phyloP scores from a whole-genome alignment of 1,284 basidiomycete genomes.

The Sutorius eximius region DNA sequence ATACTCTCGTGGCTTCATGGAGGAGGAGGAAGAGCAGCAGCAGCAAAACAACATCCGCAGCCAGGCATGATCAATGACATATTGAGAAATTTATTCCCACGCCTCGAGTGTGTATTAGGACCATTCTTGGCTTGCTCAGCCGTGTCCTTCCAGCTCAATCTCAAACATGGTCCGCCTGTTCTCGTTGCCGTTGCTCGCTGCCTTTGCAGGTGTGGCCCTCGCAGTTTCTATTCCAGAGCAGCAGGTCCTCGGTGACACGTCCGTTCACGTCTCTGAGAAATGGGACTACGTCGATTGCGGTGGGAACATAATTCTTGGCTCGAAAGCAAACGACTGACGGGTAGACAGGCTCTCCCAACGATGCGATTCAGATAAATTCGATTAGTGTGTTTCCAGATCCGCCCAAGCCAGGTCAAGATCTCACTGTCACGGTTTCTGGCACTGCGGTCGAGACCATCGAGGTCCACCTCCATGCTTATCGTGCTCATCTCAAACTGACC shows the following conservation, averaged over 20 bases:
- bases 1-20: constrained; percentile 70
- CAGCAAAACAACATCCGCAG: background rate
- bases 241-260: constrained; percentile 36
- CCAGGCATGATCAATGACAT: background rate
- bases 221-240: constrained; percentile 42
- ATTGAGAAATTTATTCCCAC: constrained; percentile 25
- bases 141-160: background rate
- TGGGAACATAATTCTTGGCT: constrained; percentile 27
- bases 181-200: constrained; percentile 40
- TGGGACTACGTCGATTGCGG: constrained; percentile 65
- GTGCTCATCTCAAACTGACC: constrained; percentile 6
- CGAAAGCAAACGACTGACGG: constrained; percentile 8
- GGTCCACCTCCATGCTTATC: constrained; percentile 43
- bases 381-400: constrained; percentile 79
- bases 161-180: constrained; percentile 46
- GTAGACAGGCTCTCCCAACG: constrained; percentile 44
- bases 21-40: background rate
- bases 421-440: constrained; percentile 79
- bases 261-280: constrained; percentile 40
- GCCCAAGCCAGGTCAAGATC: constrained; percentile 76
- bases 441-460: constrained; percentile 59
- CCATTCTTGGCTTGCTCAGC: constrained; percentile 5
- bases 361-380: constrained; percentile 60
- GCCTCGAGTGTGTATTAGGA: constrained; percentile 4
- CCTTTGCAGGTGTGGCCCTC: constrained; percentile 34